Evolutionary conservation across 495 filamentous ascomycete genomes (phyloP).

Genomic region (Penicillium atrosanguineum): DNA sequence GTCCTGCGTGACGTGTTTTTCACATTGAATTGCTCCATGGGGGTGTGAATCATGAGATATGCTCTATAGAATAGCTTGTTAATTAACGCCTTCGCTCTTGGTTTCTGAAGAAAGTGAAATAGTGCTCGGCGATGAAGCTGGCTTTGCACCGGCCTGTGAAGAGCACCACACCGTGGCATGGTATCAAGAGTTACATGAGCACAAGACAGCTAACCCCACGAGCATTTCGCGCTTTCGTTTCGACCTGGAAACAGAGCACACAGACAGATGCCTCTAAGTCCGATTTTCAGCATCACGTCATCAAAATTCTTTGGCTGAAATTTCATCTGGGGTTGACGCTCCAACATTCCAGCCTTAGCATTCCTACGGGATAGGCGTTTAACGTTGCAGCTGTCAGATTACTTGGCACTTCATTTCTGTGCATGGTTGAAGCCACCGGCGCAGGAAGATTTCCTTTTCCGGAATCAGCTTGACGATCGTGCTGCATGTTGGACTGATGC

Average conservation of each 20-base stretch:
- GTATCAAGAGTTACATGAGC: no score
- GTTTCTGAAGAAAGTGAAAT: no score
- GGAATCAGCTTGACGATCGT: neutral
- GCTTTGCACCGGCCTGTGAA: no score
- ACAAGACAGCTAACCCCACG: no score
- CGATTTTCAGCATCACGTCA: neutral
- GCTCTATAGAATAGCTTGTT: no score
- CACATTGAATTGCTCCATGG: no score
- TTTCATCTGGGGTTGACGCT: neutral
- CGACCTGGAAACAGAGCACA: neutral
- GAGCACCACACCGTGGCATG: no score
- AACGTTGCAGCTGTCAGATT: neutral
- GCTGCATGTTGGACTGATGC: neutral
- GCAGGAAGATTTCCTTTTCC: neutral
- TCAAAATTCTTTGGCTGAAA: neutral
- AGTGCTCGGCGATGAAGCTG: no score
- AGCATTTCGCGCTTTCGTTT: neutral
- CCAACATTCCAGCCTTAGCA: neutral
- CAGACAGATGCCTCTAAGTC: neutral
- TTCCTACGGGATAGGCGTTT: neutral
- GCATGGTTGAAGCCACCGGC: neutral
- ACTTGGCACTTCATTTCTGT: neutral
- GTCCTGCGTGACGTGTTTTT: no score
- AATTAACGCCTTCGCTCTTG: no score
- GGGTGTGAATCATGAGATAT: no score